phyloP scores from a whole-genome alignment of 352 stramenopile genomes.

The Globisporangium recalcitrans region DNA sequence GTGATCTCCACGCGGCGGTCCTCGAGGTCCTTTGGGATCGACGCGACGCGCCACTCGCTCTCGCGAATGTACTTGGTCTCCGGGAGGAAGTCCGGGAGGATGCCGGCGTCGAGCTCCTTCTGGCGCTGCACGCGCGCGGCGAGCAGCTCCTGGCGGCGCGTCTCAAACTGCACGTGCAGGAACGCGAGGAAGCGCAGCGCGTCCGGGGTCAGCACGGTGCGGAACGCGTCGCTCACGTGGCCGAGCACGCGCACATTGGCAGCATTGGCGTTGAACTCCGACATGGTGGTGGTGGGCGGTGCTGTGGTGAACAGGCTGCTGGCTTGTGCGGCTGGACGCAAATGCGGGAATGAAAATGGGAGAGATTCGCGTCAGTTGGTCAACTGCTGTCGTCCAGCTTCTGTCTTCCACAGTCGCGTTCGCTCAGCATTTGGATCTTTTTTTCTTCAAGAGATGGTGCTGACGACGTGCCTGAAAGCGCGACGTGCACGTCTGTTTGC shows the following conservation, averaged over 20 bases:
- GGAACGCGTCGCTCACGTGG: constrained; percentile 68
- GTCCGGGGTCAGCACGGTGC: constrained; percentile 86
- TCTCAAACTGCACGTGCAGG: constrained; percentile 87
- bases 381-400: not conserved
- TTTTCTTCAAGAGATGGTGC: constrained; percentile 11
- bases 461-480: too few species aligned
- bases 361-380: not conserved
- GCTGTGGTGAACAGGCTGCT: not conserved
- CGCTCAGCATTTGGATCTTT: not conserved
- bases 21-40: constrained; percentile 80
- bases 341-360: constrained; percentile 14
- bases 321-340: constrained; percentile 8
- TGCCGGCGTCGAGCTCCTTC: constrained; percentile 84
- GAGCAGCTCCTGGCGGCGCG: constrained; percentile 41
- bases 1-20: constrained; percentile 96
- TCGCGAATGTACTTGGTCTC: constrained; percentile 84
- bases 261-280: constrained; percentile 39
- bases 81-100: constrained; percentile 84
- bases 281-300: constrained; percentile 21
- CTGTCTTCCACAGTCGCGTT: not conserved
- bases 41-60: constrained; percentile 64
- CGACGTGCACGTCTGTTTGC: constrained; percentile 14
- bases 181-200: constrained; percentile 90
- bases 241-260: constrained; percentile 83
- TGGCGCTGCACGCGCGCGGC: constrained; percentile 46